Evolutionary conservation across 1,284 basidiomycete species (phyloP), one percentile per base, ranked within the genome.

Genomic region (Rhodotorula sp.): DNA sequence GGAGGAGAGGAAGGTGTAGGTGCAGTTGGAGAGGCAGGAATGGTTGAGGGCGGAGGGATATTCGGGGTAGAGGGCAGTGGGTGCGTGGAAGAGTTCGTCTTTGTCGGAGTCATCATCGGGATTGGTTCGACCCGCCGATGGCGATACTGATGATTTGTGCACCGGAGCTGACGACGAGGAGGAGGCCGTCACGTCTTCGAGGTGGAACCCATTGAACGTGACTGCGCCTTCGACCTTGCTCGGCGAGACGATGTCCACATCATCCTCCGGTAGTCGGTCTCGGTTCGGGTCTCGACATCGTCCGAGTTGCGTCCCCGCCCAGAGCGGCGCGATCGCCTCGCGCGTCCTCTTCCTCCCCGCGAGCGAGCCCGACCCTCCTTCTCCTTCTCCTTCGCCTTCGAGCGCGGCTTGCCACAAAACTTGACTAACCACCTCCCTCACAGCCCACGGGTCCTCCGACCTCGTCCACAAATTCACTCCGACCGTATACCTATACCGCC

Each of bases 1-100:
- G 57, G 69, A 46, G 58, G 80, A 56, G 79, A 81, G 54, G 80
- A 83, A 69, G 65, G 68, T 54, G 71, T 73, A 68, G 48, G 79
- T 69, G 57, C 71, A 61, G 82, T 80, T 52, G 78, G 79, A 21
- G n/a, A 74, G 7, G 54, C 76, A 78, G 14, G 76, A 68, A 56
- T 79, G 78, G 60, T 79, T 79, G 46, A 78, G 67, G 1, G 73
- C 52, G 20, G 77, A 78, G 3, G 74, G 58, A 39, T 62, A 21
- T 46, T 46, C 5, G n/a, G 74, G 67, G 67, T 77, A 79, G 39
- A 79, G 60, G 2, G 75, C 71, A 14, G 63, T 67, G 0, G 72
- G 49, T 21, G 76, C 52, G 59, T 63, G 65, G 23, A 77, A 60
- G 34, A 58, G 29, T 10, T 31, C n/a, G 49, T 52, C 52, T 39